Evolutionary conservation across 2,329 filamentous ascomycete genomes (phyloP), one percentile per base, ranked within the genome.

Genomic region (Colletotrichum orchidophilum): DNA sequence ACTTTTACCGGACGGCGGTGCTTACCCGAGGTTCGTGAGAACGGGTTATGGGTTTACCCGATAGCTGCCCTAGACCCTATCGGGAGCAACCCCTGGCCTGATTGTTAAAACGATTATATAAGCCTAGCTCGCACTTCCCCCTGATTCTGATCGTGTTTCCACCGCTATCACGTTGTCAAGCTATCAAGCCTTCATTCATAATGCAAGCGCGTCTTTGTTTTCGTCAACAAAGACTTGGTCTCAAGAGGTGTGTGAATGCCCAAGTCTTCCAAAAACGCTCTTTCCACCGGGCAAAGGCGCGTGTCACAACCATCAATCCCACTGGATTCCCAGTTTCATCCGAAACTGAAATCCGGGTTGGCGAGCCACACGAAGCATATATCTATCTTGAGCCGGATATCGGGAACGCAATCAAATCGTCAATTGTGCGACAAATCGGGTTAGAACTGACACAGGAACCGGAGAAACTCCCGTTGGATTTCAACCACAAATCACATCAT

Each of bases 291-390:
- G 59, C 59, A 9, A 62, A 52, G 59, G 59, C 59, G 39, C 59
- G 31, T 11, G 49, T 62, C 39, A 31, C 49, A 18, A 62, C 39
- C n/a, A 52, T 52, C 27, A 21, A 62, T 21, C 24, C 46, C 1
- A 62, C 13, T 9, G 59, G 59, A n/a, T 31, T 49, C 42, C 24
- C 13, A 50, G 21, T 42, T 13, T 24, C 59, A 21, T 52, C 42
- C 18, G 59, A 62, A 31, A 62, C 59, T n/a, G 59, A 62, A 27
- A 62, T 62, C 42, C 59, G 59, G 15, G 31, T 62, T 2, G 59
- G 59, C 42, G 21, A 62, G 3, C 42, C 59, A 52, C 26, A 50
- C n/a, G 35, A 62, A 62, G 59, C 59, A 21, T 62, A 29, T 33
- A 35, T 62, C 24, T 62, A 62, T n/a, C 27, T 62, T 27, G 42